Percentiles rank a stretch among this genome's conserved stretches.
These are phyloP conservation scores for Fragilaria crotonensis DNA, from an alignment of 108 stramenopile species.

Conservation along the genomic window DNA sequence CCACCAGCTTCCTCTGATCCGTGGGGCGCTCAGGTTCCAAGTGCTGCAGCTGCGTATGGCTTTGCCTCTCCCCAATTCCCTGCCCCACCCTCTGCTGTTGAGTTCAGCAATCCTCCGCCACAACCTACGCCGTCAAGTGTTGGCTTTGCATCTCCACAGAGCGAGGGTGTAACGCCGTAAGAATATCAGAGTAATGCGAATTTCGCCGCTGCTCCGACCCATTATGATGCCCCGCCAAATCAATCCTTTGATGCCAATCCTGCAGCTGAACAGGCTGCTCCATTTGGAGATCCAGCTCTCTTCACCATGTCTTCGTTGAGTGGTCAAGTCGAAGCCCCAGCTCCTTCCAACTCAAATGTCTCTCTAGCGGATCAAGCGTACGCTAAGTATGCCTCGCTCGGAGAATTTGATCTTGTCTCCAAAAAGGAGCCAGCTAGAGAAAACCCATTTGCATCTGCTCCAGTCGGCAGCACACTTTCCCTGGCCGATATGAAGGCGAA, in stretches of 20 bases:
- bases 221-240: background rate
- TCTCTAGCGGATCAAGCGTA: constrained; percentile 58
- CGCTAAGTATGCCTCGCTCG: constrained; percentile 50
- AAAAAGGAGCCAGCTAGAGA: constrained; percentile 19
- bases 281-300: constrained; percentile 20
- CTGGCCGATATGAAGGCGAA: constrained; percentile 70
- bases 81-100: constrained; percentile 1
- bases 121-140: constrained; percentile 20
- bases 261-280: constrained; percentile 12
- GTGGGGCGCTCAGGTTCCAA: constrained; percentile 6
- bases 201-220: too few species aligned
- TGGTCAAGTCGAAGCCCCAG: constrained; percentile 30
- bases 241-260: background rate
- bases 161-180: background rate
- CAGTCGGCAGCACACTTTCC: constrained; percentile 38
- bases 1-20: constrained; percentile 8
- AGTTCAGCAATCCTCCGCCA: constrained; percentile 9
- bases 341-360: constrained; percentile 13
- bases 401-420: constrained; percentile 45
- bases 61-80: background rate
- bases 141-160: constrained; percentile 18
- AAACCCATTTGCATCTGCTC: constrained; percentile 42
- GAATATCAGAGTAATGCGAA: background rate
- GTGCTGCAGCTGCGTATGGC: background rate
- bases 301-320: constrained; percentile 34